These are phyloP conservation scores for Trichoderma pleuroti DNA, from an alignment of 2,329 filamentous ascomycete species.

Conservation along the genomic window DNA sequence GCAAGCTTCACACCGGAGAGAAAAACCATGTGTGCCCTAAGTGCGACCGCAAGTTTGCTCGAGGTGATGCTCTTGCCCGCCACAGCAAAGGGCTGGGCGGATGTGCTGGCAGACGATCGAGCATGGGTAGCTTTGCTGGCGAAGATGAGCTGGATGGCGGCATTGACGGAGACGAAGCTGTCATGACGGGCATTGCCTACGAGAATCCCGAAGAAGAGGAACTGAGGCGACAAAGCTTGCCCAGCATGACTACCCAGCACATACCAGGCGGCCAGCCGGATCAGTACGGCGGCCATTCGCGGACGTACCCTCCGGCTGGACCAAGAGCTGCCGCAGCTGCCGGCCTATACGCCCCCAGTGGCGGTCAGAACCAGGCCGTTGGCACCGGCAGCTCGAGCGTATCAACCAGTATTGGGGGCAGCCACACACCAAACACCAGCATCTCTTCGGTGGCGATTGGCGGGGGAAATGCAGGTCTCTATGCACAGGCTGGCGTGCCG, in stretches of 20 bases:
- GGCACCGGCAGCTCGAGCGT: slow-evolving; percentile 52
- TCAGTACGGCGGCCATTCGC: slow-evolving; percentile 59
- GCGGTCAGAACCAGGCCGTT: slow-evolving; percentile 50
- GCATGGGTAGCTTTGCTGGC: slow-evolving; percentile 75
- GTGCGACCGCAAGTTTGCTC: slow-evolving; percentile 90
- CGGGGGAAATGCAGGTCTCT: slow-evolving; percentile 55
- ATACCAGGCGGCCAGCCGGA: slow-evolving; percentile 49
- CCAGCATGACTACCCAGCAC: slow-evolving; percentile 71
- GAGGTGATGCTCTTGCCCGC: slow-evolving; percentile 88
- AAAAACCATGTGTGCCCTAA: slow-evolving; percentile 92
- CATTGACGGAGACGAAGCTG: slow-evolving; percentile 52
- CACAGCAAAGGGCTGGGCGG: slow-evolving; percentile 95
- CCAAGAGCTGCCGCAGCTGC: slow-evolving; percentile 44
- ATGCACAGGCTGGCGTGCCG: slow-evolving; percentile 70
- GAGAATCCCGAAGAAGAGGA: slow-evolving; percentile 59
- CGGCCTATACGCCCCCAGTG: slow-evolving; percentile 61
- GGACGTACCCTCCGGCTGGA: slow-evolving; percentile 75
- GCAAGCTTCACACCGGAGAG: slow-evolving; percentile 94
- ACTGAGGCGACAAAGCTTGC: slow-evolving; percentile 65
- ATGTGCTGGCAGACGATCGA: slow-evolving; percentile 86
- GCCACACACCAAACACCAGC: slow-evolving; percentile 48
- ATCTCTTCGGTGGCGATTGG: slow-evolving; percentile 47
- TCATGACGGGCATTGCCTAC: slow-evolving; percentile 56
- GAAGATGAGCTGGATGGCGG: slow-evolving; percentile 67
- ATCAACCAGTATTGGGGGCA: slow-evolving; percentile 41